These are phyloP conservation scores for Alternaria hordeiaustralica DNA, from an alignment of 2,329 filamentous ascomycete genomes.

Conservation along the genomic window DNA sequence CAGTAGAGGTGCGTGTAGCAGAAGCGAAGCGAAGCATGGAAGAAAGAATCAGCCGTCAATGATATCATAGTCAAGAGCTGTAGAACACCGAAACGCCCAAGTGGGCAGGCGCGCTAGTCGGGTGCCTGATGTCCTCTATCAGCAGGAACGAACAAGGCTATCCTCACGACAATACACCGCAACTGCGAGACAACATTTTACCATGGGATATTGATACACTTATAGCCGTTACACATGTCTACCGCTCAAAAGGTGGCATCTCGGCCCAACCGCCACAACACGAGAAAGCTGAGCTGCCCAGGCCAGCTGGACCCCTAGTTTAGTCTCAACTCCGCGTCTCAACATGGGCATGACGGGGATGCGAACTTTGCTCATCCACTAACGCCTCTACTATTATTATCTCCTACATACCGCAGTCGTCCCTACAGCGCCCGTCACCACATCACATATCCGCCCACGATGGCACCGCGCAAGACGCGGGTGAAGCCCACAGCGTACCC, in stretches of 20 bases:
- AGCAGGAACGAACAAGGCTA: background rate
- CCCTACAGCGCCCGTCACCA: background rate
- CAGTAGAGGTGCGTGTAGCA: background rate
- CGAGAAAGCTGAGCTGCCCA: background rate
- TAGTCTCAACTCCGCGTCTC: background rate
- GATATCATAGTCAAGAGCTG: background rate
- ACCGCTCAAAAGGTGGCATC: background rate
- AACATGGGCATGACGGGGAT: background rate
- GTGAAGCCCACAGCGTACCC: slow-evolving; percentile 54
- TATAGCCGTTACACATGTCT: background rate
- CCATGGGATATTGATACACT: no score
- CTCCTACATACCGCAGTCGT: background rate
- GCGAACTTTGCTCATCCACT: background rate
- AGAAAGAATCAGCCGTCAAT: background rate
- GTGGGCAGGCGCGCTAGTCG: background rate
- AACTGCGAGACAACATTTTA: background rate
- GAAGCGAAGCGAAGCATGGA: background rate
- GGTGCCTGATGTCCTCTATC: background rate
- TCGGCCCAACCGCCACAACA: background rate
- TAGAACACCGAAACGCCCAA: background rate
- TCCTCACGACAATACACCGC: background rate
- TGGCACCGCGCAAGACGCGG: slow-evolving; percentile 27
- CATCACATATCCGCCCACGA: background rate
- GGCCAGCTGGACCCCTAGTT: background rate
- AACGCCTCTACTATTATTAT: background rate